These are phyloP conservation scores for Cryptosporidium sp. DNA, from an alignment of 169 alveolate species.

Conservation along the genomic window DNA sequence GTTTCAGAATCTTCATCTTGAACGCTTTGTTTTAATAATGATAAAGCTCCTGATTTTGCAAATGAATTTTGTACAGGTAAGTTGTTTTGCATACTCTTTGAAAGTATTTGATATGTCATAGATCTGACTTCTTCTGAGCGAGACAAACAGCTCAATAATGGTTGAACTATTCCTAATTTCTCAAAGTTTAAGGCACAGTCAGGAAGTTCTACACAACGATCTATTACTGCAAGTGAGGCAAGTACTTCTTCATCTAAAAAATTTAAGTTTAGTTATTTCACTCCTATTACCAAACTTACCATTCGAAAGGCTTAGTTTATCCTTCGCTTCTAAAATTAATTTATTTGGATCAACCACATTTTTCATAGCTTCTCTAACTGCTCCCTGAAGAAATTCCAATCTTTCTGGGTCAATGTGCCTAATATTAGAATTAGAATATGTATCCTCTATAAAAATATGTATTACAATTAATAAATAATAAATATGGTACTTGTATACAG, in stretches of 20 bases:
- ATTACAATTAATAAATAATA: background rate
- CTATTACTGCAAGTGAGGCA: constrained; percentile 50
- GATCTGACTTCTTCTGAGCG: constrained; percentile 39
- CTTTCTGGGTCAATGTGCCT: constrained; percentile 45
- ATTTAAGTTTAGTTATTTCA: background rate
- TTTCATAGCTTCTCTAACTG: constrained; percentile 75
- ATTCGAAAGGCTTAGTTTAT: background rate
- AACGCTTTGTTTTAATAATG: constrained; percentile 13
- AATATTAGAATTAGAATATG: background rate
- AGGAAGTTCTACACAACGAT: constrained; percentile 60
- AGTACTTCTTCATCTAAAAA: constrained; percentile 41
- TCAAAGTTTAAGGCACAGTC: constrained; percentile 52
- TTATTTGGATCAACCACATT: constrained; percentile 60
- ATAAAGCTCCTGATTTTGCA: constrained; percentile 30
- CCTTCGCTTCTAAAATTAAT: constrained; percentile 27
- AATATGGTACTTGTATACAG: background rate
- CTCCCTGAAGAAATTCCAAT: constrained; percentile 67
- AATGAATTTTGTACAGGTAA: constrained; percentile 35
- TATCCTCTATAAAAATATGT: background rate
- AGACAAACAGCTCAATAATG: constrained; percentile 43
- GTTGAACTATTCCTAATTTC: constrained; percentile 40
- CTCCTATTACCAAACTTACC: constrained; percentile 23
- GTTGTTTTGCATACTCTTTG: constrained; percentile 68
- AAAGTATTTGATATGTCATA: constrained; percentile 45
- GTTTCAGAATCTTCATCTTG: constrained; percentile 8